phyloP scores from a whole-genome alignment of 2,329 filamentous ascomycete genomes.

The Penicillium aurantiogriseum region DNA sequence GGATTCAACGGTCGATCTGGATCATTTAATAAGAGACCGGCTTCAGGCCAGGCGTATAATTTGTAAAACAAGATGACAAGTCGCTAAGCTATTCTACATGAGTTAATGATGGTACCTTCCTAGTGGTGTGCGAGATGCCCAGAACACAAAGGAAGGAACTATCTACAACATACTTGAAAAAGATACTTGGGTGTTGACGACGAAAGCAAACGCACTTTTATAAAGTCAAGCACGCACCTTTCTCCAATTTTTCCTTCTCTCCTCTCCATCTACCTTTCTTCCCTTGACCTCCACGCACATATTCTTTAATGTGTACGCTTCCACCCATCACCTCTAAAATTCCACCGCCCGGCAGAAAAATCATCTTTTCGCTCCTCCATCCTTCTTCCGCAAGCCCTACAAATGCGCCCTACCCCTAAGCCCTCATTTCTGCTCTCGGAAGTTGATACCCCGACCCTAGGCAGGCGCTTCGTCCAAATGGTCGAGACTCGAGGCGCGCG shows the following conservation, averaged over 20 bases:
- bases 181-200: not conserved
- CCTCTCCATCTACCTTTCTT: not conserved
- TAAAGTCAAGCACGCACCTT: not conserved
- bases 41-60: not conserved
- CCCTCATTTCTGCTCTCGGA: slow-evolving; percentile 50
- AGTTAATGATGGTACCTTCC: not conserved
- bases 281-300: not conserved
- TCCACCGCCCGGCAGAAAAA: slow-evolving; percentile 20
- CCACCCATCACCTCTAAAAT: not conserved
- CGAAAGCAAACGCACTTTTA: not conserved
- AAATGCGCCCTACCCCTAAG: slow-evolving; percentile 49
- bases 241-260: not conserved
- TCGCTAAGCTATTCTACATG: not conserved
- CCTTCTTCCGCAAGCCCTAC: slow-evolving; percentile 40
- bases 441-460: slow-evolving; percentile 30
- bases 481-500: slow-evolving; percentile 31
- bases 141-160: not conserved
- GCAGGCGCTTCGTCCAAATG: slow-evolving; percentile 30
- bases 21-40: not conserved
- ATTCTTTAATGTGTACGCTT: not conserved
- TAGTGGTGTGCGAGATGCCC: not conserved
- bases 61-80: not conserved
- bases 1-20: not conserved
- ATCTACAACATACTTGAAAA: no score
- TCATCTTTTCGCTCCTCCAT: slow-evolving; percentile 20